Percentiles rank a stretch among this genome's conserved stretches.
These are phyloP conservation scores for Acaromyces ingoldii DNA, from an alignment of 1,284 basidiomycete genomes.

Conservation along the genomic window DNA sequence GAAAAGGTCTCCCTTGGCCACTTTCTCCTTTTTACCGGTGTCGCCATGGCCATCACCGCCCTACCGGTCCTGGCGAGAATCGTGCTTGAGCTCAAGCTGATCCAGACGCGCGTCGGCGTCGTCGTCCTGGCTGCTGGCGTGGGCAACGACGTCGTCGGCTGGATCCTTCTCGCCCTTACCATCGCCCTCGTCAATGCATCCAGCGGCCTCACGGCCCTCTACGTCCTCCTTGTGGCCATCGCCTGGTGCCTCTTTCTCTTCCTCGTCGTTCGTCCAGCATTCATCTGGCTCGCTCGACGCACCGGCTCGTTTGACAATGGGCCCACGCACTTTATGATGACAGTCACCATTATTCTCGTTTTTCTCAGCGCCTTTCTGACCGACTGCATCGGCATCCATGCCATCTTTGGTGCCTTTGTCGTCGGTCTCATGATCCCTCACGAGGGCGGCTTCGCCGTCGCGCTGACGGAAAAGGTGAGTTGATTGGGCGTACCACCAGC, in stretches of 20 bases:
- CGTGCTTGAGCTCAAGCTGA: slow-evolving; percentile 59
- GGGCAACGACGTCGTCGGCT: slow-evolving; percentile 74
- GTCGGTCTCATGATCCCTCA: slow-evolving; percentile 84
- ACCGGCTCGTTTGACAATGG: slow-evolving; percentile 72
- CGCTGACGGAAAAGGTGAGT: slow-evolving; percentile 58
- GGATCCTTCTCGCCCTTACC: slow-evolving; percentile 68
- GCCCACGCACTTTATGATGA: slow-evolving; percentile 74
- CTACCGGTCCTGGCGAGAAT: slow-evolving; percentile 73
- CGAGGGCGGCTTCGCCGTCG: slow-evolving; percentile 68
- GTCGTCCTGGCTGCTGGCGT: slow-evolving; percentile 86
- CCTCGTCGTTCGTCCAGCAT: slow-evolving; percentile 63
- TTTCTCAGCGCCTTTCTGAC: slow-evolving; percentile 78
- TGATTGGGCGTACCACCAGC: background rate
- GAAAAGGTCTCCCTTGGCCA: slow-evolving; percentile 65
- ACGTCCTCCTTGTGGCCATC: slow-evolving; percentile 72
- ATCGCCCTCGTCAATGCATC: slow-evolving; percentile 83
- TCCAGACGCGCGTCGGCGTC: slow-evolving; percentile 88
- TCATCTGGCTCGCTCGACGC: slow-evolving; percentile 68
- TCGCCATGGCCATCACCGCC: slow-evolving; percentile 86
- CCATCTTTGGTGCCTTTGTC: slow-evolving; percentile 78
- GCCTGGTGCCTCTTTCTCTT: slow-evolving; percentile 77
- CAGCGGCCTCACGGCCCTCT: slow-evolving; percentile 67
- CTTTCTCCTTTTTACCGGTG: slow-evolving; percentile 90
- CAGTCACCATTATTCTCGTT: slow-evolving; percentile 67
- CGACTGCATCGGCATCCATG: slow-evolving; percentile 82